phyloP scores from a whole-genome alignment of 1,284 basidiomycete species.

The Trichosporon sp. region DNA sequence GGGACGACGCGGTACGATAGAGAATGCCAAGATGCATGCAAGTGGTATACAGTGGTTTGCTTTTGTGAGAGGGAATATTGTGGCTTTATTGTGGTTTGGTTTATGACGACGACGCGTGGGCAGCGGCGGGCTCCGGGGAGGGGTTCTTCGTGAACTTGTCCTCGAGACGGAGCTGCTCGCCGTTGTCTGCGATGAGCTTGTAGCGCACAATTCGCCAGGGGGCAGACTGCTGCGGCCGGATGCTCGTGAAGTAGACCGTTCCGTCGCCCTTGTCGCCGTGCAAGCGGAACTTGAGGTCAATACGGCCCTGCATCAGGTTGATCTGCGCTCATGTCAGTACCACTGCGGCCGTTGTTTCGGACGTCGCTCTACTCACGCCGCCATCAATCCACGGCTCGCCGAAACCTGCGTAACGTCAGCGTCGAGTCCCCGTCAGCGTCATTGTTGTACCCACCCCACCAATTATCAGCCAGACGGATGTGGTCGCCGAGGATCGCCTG shows the following conservation, averaged over 20 bases:
- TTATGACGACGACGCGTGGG: neutral
- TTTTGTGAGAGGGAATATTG: neutral
- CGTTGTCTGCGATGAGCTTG: conserved; percentile 55
- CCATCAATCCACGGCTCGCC: conserved; percentile 57
- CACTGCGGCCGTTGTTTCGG: neutral
- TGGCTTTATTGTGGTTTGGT: neutral
- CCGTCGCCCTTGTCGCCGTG: conserved; percentile 49
- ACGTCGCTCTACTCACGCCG: conserved; percentile 37
- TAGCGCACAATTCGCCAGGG: conserved; percentile 56
- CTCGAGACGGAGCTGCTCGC: conserved; percentile 49
- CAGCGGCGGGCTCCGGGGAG: conserved; percentile 13
- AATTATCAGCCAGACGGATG: conserved; percentile 48
- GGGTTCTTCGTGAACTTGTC: conserved; percentile 33
- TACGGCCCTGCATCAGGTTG: conserved; percentile 57
- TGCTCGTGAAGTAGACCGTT: conserved; percentile 57
- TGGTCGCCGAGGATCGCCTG: conserved; percentile 46
- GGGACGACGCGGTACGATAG: neutral
- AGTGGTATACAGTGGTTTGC: conserved; percentile 16
- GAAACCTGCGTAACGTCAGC: conserved; percentile 41
- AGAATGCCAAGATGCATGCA: conserved; percentile 16
- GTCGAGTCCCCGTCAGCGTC: no score
- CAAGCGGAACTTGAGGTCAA: conserved; percentile 56
- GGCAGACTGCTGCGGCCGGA: conserved; percentile 51
- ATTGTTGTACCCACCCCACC: conserved; percentile 49
- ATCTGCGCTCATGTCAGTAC: conserved; percentile 35